Evolutionary conservation across 2,329 filamentous ascomycete genomes (phyloP), one percentile per base, ranked within the genome.

Genomic region (Emmonsia crescens): DNA sequence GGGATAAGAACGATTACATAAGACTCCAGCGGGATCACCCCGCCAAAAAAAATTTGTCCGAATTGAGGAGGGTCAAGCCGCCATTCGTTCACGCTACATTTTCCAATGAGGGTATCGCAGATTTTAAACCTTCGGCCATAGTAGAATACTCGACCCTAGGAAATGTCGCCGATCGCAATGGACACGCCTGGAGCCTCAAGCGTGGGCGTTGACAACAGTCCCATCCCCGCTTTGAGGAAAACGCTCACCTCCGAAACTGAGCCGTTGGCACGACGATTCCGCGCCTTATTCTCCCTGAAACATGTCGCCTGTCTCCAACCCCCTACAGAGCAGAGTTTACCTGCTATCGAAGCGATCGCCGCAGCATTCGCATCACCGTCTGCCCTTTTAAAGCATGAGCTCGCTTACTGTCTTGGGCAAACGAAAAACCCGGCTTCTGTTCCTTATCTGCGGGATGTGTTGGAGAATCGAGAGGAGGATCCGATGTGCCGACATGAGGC

Each of bases 281-380:
- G 94, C 69, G 93, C 94, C 51, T 89, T 99, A 68, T 99, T 99
- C 80, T 96, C 93, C 21, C 86, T 99, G 64, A 99, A 99, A 79
- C 89, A 97, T 74, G 80, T 97, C 64, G 93, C 94, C 56, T 86
- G 84, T 62, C 83, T 86, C 66, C 75, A 82, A 44, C 82, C 83
- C 10, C 76, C 83, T 0, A 83, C 79, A 33, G 74, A 79, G 49
- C 77, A 85, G 66, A 83, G 82, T 0, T 78, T 85, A 8, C 85
- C 86, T 49, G 83, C 88, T 21, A 85, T 87, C 67, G 77, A 85
- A 66, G 92, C 94, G 49, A 99, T 99, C 68, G 91, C 93, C 2
- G 91, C 91, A 8, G 93, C 82, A 1, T 94, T 99, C 68, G 70
- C 80, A 0, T 96, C 93, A 2, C 86, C 89, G 0, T 97, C 93